Percentiles rank a stretch among this genome's conserved stretches.
phyloP scores from a whole-genome alignment of 805 yeast genomes.

The Tetrapisispora iriomotensis region DNA sequence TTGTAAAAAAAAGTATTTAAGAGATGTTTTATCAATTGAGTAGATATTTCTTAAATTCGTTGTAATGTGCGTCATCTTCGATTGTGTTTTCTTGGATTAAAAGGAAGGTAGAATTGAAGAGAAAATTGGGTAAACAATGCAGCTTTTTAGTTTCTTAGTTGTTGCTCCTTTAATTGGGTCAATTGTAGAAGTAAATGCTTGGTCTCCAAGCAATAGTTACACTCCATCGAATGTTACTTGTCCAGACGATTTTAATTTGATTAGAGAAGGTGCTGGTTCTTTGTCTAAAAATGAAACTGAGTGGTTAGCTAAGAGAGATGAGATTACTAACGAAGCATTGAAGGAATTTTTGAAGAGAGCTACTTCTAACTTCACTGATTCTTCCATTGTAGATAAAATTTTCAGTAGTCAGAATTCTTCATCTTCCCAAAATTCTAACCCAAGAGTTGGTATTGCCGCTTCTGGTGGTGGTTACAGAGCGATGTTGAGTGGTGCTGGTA shows the following conservation, averaged over 20 bases:
- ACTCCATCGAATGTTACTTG: constrained; percentile 53
- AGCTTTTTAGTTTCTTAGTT: constrained; percentile 2
- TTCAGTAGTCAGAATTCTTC: constrained; percentile 9
- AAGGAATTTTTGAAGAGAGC: constrained; percentile 22
- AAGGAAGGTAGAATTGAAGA: too few species aligned
- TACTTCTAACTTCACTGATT: constrained; percentile 14
- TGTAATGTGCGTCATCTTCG: too few species aligned
- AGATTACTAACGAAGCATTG: constrained; percentile 37
- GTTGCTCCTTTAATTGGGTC: neutral
- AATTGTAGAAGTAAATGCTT: constrained; percentile 16
- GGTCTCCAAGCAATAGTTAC: constrained; percentile 47
- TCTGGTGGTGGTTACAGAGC: constrained; percentile 91
- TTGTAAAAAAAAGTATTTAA: too few species aligned
- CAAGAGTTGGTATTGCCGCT: constrained; percentile 49
- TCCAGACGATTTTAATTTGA: constrained; percentile 33
- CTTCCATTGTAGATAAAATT: constrained; percentile 5
- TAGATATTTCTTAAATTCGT: too few species aligned
- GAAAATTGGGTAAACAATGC: neutral
- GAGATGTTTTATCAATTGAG: too few species aligned
- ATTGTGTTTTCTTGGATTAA: too few species aligned
- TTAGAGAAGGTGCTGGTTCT: constrained; percentile 39
- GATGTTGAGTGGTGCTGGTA: constrained; percentile 79
- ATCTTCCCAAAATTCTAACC: constrained; percentile 5
- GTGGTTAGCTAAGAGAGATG: constrained; percentile 45
- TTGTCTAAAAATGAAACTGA: constrained; percentile 38